A percentile compares a stretch with the other conserved stretches of the same genome.
Evolutionary conservation across 2,329 filamentous ascomycete species (phyloP).

Genomic region (Pezicula carpinea): DNA sequence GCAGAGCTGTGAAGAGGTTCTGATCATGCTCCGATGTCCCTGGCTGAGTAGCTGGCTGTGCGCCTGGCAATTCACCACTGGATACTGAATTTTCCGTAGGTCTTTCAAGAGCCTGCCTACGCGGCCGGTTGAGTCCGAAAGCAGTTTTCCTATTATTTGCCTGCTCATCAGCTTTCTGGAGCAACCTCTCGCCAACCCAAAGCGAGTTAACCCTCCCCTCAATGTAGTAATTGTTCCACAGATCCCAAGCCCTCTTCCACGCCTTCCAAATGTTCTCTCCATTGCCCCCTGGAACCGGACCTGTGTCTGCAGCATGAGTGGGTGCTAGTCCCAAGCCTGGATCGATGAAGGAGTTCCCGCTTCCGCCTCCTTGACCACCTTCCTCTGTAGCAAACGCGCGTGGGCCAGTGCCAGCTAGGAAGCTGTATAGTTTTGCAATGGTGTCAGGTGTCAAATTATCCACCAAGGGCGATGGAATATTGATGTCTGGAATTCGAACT

Average conservation of each 20-base stretch:
- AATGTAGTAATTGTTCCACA: constrained; percentile 27
- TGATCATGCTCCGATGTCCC: too few relatives aligned
- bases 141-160: constrained; percentile 2
- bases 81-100: too few relatives aligned
- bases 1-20: too few relatives aligned
- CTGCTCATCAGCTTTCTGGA: constrained; percentile 6
- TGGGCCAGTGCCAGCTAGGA: background rate
- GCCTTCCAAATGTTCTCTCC: constrained; percentile 21
- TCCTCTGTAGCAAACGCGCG: background rate
- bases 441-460: background rate
- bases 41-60: too few relatives aligned
- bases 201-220: constrained; percentile 18
- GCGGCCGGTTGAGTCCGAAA: too few relatives aligned
- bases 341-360: background rate
- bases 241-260: constrained; percentile 28
- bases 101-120: too few relatives aligned
- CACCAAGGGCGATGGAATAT: background rate
- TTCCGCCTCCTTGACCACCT: background rate
- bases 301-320: background rate
- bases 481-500: background rate
- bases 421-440: background rate
- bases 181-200: constrained; percentile 15
- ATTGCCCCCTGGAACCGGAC: background rate
- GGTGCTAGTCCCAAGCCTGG: background rate
- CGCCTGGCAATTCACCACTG: too few relatives aligned